Percentiles rank a stretch among this genome's conserved stretches.
phyloP scores from a whole-genome alignment of 108 stramenopile species.

The Skeletonema costatum region DNA sequence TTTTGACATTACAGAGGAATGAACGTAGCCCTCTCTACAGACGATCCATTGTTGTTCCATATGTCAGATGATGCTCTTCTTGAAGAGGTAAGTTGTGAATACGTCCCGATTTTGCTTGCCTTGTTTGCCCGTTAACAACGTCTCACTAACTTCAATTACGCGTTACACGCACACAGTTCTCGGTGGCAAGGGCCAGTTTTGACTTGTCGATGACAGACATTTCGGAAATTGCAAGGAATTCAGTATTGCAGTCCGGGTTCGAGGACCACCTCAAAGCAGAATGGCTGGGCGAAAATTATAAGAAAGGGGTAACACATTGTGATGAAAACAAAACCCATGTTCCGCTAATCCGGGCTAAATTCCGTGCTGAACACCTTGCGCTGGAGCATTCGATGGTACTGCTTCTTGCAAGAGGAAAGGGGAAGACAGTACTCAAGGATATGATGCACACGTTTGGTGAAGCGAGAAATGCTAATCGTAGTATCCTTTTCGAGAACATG shows the following conservation, averaged over 20 bases:
- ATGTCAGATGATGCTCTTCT: constrained; percentile 98
- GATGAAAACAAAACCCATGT: constrained; percentile 90
- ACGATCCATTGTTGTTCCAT: constrained; percentile 98
- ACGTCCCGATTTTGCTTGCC: background rate
- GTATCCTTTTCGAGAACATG: constrained; percentile 81
- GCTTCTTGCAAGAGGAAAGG: constrained; percentile 83
- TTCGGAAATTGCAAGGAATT: constrained; percentile 97
- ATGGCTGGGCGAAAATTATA: constrained; percentile 93
- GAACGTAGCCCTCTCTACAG: constrained; percentile 97
- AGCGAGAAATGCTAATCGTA: constrained; percentile 84
- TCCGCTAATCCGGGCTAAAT: constrained; percentile 88
- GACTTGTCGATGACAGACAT: constrained; percentile 97
- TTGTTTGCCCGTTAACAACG: background rate
- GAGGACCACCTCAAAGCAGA: constrained; percentile 93
- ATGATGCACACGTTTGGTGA: constrained; percentile 88
- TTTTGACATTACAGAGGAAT: constrained; percentile 75
- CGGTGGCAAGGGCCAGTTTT: constrained; percentile 95
- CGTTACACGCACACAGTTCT: constrained; percentile 91
- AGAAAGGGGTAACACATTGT: constrained; percentile 81
- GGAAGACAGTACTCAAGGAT: constrained; percentile 72
- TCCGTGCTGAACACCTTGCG: constrained; percentile 88
- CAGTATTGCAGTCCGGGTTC: constrained; percentile 95
- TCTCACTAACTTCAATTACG: constrained; percentile 51
- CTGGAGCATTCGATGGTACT: constrained; percentile 84
- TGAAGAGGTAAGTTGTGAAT: constrained; percentile 62